Evolutionary conservation across 2,329 filamentous ascomycete genomes (phyloP).

Genomic region (Trichoderma gracile): DNA sequence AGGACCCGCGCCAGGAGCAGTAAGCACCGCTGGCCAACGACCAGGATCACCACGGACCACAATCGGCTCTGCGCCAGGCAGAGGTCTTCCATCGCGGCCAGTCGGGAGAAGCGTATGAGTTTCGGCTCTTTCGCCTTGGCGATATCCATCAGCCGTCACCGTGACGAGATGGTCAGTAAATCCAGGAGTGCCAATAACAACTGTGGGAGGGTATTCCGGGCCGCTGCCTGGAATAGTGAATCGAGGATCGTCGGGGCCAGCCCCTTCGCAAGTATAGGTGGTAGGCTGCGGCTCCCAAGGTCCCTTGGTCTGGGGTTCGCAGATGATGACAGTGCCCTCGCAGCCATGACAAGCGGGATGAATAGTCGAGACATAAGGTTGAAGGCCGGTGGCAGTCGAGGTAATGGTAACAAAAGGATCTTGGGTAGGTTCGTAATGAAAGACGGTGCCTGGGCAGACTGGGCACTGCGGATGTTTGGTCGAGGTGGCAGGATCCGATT

Average conservation of each 20-base stretch:
- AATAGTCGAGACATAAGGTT: conserved; percentile 31
- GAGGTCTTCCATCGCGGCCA: conserved; percentile 27
- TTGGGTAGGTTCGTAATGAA: conserved; percentile 33
- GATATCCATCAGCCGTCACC: conserved; percentile 25
- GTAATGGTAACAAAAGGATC: conserved; percentile 33
- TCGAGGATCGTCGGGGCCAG: conserved; percentile 20
- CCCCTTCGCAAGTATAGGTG: conserved; percentile 26
- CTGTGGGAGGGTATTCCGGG: conserved; percentile 25
- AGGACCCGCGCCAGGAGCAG: conserved; percentile 16
- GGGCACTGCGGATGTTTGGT: conserved; percentile 31
- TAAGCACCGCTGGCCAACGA: conserved; percentile 4
- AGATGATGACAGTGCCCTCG: conserved; percentile 33
- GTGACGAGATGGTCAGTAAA: conserved; percentile 26
- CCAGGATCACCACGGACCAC: conserved; percentile 26
- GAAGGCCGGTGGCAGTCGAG: conserved; percentile 22
- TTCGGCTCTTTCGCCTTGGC: conserved; percentile 11
- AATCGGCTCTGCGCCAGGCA: conserved; percentile 26
- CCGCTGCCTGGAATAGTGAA: conserved; percentile 25
- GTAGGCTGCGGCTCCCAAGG: neutral
- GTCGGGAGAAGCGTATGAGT: conserved; percentile 29
- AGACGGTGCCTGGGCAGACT: conserved; percentile 33
- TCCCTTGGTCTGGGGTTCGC: conserved; percentile 28
- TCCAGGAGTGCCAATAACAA: conserved; percentile 29
- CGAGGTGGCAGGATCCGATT: conserved; percentile 28
- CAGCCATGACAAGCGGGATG: conserved; percentile 30